Base-by-base conservation (phyloP, 2,329 filamentous ascomycete species). In the Phaeosphaeriaceae sp. region DNA sequence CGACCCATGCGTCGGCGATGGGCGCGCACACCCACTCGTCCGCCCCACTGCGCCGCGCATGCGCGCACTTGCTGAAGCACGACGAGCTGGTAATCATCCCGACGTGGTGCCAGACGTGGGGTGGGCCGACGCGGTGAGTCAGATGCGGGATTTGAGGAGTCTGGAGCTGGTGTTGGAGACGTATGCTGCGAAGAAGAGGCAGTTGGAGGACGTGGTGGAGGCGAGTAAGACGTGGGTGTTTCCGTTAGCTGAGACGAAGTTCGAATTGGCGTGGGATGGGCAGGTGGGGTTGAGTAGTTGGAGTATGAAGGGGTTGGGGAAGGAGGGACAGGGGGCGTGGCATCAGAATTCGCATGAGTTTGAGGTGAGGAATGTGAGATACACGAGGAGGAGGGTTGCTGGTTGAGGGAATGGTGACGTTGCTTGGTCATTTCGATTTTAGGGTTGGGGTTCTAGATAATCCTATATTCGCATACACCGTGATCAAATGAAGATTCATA, bases 191-290 rank as follows among this genome's bases (percentile, higher is more conserved):
- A 76, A 75, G 55, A 58, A 56, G 21, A 19, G 36, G 0, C 70
- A 72, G 49, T 47, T 76, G 1, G 69, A 76, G 15, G 53, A 9
- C 1, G 68, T 75, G 3, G 50, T 68, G 1, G 62, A 71, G 21
- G 74, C 70, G 58, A 69, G 70, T 13, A 69, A 67, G 59, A 70
- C 62, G 7, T 76, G 72, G 72, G 61, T 20, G 17, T 76, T 75
- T 53, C 65, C 63, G 9, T 27, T 71, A 3, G 31, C 56, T 6
- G 53, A 51, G 9, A 47, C 46, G 3, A 25, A 31, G 2, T 59
- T 42, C 20, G 61, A 67, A 31, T 48, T 76, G 24, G 60, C 57
- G 3, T 75, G 70, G 67, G 62, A 69, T 58, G 69, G 66, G 1
- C 56, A 62, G 21, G 57, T 73, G 4, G 65, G 68, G 47, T 41